Evolutionary conservation across 768 basidiomycete species (phyloP).

Genomic region (Tulasnella sp.): DNA sequence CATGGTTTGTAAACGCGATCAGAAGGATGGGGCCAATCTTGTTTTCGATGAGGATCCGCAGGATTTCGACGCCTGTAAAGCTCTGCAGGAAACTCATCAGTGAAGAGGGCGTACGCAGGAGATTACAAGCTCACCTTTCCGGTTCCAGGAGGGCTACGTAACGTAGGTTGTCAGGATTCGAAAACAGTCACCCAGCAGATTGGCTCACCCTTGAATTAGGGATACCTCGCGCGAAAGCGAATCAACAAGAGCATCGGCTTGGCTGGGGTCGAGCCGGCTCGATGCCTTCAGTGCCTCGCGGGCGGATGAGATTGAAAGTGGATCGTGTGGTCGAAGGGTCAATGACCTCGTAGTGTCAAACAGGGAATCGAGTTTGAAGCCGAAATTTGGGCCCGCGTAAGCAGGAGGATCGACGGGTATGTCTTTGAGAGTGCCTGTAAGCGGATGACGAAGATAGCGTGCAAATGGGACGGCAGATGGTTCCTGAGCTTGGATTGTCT

Average conservation of each 20-base stretch:
- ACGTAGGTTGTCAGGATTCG: too few relatives aligned
- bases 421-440: slow-evolving; percentile 4
- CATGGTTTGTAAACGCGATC: slow-evolving; percentile 66
- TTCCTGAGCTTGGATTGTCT: slow-evolving; percentile 40
- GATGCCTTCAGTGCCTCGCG: slow-evolving; percentile 32
- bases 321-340: slow-evolving; percentile 30
- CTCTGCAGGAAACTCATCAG: slow-evolving; percentile 31
- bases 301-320: slow-evolving; percentile 36
- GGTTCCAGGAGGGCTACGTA: slow-evolving; percentile 64
- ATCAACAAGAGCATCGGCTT: slow-evolving; percentile 55
- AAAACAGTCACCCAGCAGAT: too few relatives aligned
- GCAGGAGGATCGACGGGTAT: slow-evolving; percentile 38
- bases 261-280: slow-evolving; percentile 54
- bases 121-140: slow-evolving; percentile 41
- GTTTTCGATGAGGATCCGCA: slow-evolving; percentile 50
- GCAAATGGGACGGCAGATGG: slow-evolving; percentile 47
- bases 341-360: slow-evolving; percentile 35
- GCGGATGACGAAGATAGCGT: slow-evolving; percentile 37
- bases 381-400: slow-evolving; percentile 48
- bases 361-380: slow-evolving; percentile 43
- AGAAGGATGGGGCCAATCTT: slow-evolving; percentile 42
- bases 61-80: slow-evolving; percentile 55
- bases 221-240: slow-evolving; percentile 46
- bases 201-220: slow-evolving; percentile 63
- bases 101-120: not conserved